Percentiles rank a stretch among this genome's conserved stretches.
Evolutionary conservation across 495 filamentous ascomycete species (phyloP).

Genomic region (Jackrogersella multiformis): DNA sequence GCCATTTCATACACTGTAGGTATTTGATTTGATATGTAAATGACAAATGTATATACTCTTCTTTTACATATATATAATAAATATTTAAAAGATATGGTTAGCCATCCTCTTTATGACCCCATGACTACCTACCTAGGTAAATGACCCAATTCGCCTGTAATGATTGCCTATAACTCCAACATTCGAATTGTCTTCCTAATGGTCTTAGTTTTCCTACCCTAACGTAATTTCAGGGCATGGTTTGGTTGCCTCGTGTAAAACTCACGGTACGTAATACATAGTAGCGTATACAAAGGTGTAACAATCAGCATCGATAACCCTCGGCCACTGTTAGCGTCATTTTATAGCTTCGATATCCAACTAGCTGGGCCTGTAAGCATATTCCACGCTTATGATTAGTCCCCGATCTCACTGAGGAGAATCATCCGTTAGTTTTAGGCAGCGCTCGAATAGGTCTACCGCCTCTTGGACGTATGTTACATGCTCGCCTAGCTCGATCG

Average conservation of each 20-base stretch:
- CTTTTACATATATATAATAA: not conserved
- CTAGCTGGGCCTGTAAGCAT: not conserved
- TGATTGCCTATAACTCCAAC: no score
- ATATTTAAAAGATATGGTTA: not conserved
- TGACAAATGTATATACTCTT: not conserved
- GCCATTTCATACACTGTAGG: no score
- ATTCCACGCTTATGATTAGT: not conserved
- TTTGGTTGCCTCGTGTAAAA: no score
- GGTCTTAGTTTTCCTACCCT: no score
- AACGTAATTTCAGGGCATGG: no score
- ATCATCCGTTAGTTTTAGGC: constrained; percentile 22
- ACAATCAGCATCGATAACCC: not conserved
- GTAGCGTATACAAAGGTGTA: not conserved
- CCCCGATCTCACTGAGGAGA: constrained; percentile 7
- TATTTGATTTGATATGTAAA: not conserved
- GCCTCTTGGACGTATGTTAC: constrained; percentile 32
- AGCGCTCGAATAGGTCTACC: constrained; percentile 35
- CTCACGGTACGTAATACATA: no score
- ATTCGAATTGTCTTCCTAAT: no score
- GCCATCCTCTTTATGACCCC: not conserved
- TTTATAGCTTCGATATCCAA: not conserved
- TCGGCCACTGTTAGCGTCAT: not conserved
- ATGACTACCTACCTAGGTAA: no score
- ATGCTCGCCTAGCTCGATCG: constrained; percentile 40
- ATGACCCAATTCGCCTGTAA: no score